A percentile compares a stretch with the other conserved stretches of the same genome.
These are phyloP conservation scores for Protomyces arabidopsidicola DNA, from an alignment of 1,139 yeast genomes.

Conservation along the genomic window DNA sequence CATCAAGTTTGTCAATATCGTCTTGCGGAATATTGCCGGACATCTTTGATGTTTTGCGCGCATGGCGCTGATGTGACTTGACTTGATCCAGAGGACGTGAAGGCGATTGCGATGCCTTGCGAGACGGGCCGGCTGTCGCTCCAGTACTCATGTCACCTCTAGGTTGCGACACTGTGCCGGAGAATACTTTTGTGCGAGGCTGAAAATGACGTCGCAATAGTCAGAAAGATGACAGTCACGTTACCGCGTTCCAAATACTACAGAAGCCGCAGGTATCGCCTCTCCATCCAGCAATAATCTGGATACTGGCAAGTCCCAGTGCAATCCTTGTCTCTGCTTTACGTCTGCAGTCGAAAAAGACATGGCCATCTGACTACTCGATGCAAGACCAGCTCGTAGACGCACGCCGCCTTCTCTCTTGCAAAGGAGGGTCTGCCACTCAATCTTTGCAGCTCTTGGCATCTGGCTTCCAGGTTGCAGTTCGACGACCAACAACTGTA, in stretches of 20 bases:
- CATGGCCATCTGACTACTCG: background rate
- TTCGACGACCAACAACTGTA: background rate
- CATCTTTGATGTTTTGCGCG: slow-evolving; percentile 2
- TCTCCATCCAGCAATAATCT: background rate
- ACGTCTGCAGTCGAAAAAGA: background rate
- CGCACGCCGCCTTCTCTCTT: background rate
- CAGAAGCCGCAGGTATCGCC: background rate
- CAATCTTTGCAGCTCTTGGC: slow-evolving; percentile 19
- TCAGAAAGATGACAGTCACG: background rate
- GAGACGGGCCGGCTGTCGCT: too few species aligned
- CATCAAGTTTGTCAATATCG: slow-evolving; percentile 18
- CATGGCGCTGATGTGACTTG: background rate
- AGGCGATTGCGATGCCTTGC: too few species aligned
- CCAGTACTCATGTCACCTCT: too few species aligned
- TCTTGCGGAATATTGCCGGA: slow-evolving; percentile 19
- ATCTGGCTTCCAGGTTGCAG: slow-evolving; percentile 13
- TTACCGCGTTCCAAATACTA: background rate
- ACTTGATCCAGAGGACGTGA: background rate
- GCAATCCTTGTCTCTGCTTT: background rate
- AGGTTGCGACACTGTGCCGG: too few species aligned
- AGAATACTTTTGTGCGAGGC: too few species aligned
- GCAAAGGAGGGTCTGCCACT: slow-evolving; percentile 13
- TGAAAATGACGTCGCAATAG: background rate
- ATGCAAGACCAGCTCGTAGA: background rate
- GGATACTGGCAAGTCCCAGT: background rate